Conservation (phyloP, 495 filamentous ascomycete species). For the Echria macrotheca region DNA sequence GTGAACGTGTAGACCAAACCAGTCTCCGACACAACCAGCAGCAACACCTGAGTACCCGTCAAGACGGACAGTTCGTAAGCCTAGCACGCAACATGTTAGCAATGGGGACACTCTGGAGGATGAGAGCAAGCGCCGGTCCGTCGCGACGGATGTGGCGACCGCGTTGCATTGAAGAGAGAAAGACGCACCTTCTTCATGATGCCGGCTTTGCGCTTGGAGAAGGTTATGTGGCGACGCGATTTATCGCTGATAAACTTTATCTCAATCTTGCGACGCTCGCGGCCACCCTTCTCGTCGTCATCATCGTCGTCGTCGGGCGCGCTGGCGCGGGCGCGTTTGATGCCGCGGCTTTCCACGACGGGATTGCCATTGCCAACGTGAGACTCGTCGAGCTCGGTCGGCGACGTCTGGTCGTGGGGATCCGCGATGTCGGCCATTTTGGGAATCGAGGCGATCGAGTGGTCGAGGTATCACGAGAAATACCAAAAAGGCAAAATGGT, state of each 20-base stretch:
- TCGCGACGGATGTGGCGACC: too few relatives aligned
- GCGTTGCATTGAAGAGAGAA: too few relatives aligned
- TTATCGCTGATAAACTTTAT: constrained; percentile 99
- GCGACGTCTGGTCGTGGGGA: constrained; percentile 54
- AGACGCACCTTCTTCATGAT: constrained; percentile 99
- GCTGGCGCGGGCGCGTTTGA: constrained; percentile 83
- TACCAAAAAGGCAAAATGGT: constrained; percentile 43
- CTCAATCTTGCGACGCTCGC: constrained; percentile 98
- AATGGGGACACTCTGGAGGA: too few relatives aligned
- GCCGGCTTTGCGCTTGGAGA: constrained; percentile 99
- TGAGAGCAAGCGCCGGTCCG: too few relatives aligned
- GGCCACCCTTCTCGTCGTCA: constrained; percentile 95
- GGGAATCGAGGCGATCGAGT: constrained; percentile 12
- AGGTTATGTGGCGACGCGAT: constrained; percentile 98
- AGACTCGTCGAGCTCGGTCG: constrained; percentile 57
- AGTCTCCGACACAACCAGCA: constrained; percentile 97
- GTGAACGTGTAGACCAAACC: constrained; percentile 99
- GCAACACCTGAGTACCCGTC: constrained; percentile 94
- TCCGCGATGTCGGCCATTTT: constrained; percentile 60
- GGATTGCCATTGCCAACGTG: constrained; percentile 60
- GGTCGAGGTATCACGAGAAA: constrained; percentile 44
- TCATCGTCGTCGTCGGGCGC: constrained; percentile 93
- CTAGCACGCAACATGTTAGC: constrained; percentile 45
- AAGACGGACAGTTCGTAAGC: constrained; percentile 97
- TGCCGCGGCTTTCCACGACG: constrained; percentile 65